phyloP scores from a whole-genome alignment of 352 stramenopile genomes.

The Pythium myriotylum region DNA sequence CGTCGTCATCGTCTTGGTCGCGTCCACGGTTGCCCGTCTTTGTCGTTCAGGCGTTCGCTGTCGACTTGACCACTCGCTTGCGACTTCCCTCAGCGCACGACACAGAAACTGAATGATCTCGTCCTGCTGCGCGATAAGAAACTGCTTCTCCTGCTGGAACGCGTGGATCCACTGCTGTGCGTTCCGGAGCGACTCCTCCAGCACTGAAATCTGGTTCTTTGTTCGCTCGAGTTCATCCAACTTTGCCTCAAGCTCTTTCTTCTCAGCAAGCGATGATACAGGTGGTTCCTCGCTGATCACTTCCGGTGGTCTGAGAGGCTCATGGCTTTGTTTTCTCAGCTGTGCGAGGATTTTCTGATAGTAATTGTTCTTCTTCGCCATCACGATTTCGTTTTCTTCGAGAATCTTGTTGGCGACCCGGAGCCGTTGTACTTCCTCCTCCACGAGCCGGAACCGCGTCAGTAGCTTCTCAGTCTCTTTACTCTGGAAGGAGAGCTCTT shows the following conservation, averaged over 20 bases:
- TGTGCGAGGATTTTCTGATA: slow-evolving; percentile 71
- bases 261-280: neutral
- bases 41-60: neutral
- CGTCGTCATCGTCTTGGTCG: slow-evolving; percentile 27
- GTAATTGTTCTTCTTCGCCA: slow-evolving; percentile 71
- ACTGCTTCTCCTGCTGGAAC: slow-evolving; percentile 60
- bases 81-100: slow-evolving; percentile 39
- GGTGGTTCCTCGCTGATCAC: neutral
- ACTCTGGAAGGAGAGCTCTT: slow-evolving; percentile 73
- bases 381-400: slow-evolving; percentile 50
- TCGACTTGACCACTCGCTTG: slow-evolving; percentile 14
- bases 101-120: slow-evolving; percentile 69
- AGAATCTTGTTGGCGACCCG: slow-evolving; percentile 51
- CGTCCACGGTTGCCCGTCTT: neutral
- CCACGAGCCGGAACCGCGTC: slow-evolving; percentile 38
- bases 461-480: slow-evolving; percentile 74
- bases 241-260: neutral
- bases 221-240: slow-evolving; percentile 3
- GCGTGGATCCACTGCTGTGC: slow-evolving; percentile 51
- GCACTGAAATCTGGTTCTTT: slow-evolving; percentile 16
- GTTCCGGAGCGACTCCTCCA: slow-evolving; percentile 37
- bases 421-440: slow-evolving; percentile 49
- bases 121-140: slow-evolving; percentile 60
- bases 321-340: slow-evolving; percentile 36
- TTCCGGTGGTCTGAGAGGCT: neutral